Evolutionary conservation across 495 filamentous ascomycete genomes (phyloP).

Genomic region (Penicillium riverlandense): DNA sequence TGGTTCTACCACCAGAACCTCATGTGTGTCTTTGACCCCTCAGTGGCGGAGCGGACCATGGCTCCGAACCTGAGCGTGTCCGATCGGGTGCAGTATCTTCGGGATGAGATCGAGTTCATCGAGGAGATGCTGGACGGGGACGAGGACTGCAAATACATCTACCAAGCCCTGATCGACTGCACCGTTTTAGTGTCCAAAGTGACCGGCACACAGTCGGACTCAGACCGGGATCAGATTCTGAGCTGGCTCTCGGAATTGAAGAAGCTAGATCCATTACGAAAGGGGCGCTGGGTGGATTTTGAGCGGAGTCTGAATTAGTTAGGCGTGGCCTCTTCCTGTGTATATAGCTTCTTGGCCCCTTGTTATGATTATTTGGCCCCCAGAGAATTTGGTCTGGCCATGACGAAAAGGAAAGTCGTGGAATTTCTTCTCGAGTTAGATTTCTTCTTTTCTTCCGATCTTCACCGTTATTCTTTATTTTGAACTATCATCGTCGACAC

Average conservation of each 20-base stretch:
- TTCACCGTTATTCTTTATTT: too few species aligned
- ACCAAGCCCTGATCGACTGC: conserved; percentile 66
- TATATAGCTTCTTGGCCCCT: background rate
- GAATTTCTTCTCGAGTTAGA: too few species aligned
- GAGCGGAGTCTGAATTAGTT: conserved; percentile 26
- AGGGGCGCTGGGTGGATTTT: conserved; percentile 61
- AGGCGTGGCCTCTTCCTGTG: background rate
- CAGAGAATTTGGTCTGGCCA: background rate
- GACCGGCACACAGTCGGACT: conserved; percentile 20
- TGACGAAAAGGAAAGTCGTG: background rate
- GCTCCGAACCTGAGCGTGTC: conserved; percentile 51
- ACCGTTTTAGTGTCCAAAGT: conserved; percentile 30
- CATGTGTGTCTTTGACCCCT: conserved; percentile 55
- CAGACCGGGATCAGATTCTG: conserved; percentile 38
- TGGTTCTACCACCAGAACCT: conserved; percentile 95
- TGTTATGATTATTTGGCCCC: background rate
- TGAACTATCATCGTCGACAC: too few species aligned
- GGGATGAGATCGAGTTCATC: conserved; percentile 58
- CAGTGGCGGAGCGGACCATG: conserved; percentile 45
- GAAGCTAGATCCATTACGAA: conserved; percentile 62
- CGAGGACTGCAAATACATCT: conserved; percentile 71
- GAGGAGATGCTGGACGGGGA: conserved; percentile 69
- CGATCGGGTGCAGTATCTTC: conserved; percentile 60
- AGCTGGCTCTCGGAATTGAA: conserved; percentile 59
- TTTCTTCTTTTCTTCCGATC: too few species aligned